Conservation (phyloP, 1,139 yeast genomes). For the Ogataea hybrid region DNA sequence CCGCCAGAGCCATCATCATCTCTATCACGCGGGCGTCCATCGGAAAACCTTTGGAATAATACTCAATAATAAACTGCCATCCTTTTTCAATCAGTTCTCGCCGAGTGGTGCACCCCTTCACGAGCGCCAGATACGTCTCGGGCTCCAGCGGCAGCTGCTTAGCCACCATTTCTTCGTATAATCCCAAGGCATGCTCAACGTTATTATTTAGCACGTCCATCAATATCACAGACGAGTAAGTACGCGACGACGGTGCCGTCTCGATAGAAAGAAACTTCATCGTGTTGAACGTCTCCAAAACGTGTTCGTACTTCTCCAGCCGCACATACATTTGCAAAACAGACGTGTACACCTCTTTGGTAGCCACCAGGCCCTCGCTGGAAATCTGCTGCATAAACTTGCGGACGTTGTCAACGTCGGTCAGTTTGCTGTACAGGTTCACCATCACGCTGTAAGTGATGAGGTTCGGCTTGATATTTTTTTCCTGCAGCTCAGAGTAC, state of each 20-base stretch:
- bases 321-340: conserved; percentile 67
- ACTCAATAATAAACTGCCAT: conserved; percentile 76
- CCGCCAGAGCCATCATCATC: conserved; percentile 69
- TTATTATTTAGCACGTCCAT: conserved; percentile 61
- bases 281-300: conserved; percentile 73
- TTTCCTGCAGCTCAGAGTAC: conserved; percentile 29
- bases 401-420: conserved; percentile 39
- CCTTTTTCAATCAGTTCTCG: conserved; percentile 52
- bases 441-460: conserved; percentile 45
- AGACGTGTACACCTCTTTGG: conserved; percentile 57
- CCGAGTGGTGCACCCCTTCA: conserved; percentile 68
- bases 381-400: conserved; percentile 49
- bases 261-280: conserved; percentile 73
- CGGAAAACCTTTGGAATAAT: conserved; percentile 50
- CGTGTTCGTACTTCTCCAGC: conserved; percentile 53
- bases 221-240: conserved; percentile 70
- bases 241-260: conserved; percentile 63
- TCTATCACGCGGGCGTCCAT: conserved; percentile 57
- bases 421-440: conserved; percentile 38
- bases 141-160: conserved; percentile 24
- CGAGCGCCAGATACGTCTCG: conserved; percentile 52
- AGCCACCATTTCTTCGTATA: conserved; percentile 66
- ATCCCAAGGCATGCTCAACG: conserved; percentile 70
- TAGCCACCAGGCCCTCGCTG: conserved; percentile 47
- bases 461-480: conserved; percentile 33